A percentile compares a stretch with the other conserved stretches of the same genome.
Conservation (phyloP, 768 basidiomycete genomes). For the Pulveroboletus sp. region DNA sequence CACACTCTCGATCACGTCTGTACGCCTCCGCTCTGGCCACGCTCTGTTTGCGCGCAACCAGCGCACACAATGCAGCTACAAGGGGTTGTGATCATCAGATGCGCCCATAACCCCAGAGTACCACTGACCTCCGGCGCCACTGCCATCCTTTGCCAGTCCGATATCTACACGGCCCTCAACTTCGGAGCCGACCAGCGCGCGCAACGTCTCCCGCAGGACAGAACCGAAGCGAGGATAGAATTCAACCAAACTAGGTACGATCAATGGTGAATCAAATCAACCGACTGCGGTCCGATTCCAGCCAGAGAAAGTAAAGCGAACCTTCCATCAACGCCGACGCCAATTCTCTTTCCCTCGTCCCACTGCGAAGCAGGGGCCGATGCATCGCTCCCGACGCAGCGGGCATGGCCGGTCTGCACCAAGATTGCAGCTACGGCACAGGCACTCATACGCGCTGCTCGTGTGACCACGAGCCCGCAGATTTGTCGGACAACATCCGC, state of each 20-base stretch:
- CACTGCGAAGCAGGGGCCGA: conserved; percentile 4
- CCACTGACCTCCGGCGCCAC: conserved; percentile 87
- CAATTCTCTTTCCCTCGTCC: conserved; percentile 48
- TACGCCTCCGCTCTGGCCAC: conserved; percentile 10
- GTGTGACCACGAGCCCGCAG: conserved; percentile 66
- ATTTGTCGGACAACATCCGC: conserved; percentile 82
- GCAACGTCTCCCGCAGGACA: conserved; percentile 68
- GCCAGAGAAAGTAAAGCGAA: conserved; percentile 24
- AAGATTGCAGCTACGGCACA: conserved; percentile 84
- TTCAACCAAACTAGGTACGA: conserved; percentile 65
- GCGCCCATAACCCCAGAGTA: not conserved
- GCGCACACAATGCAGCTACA: conserved; percentile 81
- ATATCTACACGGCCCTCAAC: conserved; percentile 79
- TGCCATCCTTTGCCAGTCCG: conserved; percentile 95
- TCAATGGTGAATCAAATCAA: not conserved
- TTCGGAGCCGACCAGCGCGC: conserved; percentile 70
- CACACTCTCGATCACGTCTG: conserved; percentile 1
- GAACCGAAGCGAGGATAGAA: conserved; percentile 86
- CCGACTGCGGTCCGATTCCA: not conserved
- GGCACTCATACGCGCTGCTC: conserved; percentile 81
- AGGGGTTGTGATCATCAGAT: conserved; percentile 4
- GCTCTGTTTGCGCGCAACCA: conserved; percentile 35
- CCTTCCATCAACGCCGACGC: conserved; percentile 94
- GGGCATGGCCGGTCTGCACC: conserved; percentile 71
- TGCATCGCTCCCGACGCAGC: conserved; percentile 37